Evolutionary conservation across 768 basidiomycete species (phyloP).

Genomic region (Cantharellus anzutake): DNA sequence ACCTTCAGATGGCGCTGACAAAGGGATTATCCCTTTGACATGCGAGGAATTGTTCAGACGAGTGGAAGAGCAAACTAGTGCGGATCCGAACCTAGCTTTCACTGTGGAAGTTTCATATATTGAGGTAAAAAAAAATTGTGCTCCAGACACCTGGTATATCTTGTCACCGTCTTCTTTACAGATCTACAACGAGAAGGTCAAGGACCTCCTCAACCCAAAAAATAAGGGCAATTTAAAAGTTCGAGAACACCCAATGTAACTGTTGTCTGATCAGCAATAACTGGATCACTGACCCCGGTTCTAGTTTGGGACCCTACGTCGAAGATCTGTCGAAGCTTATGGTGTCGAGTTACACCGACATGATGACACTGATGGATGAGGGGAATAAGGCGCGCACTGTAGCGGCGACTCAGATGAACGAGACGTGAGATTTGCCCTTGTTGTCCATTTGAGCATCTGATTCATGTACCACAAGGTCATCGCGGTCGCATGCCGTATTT

Average conservation of each 20-base stretch:
- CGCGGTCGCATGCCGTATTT: constrained; percentile 95
- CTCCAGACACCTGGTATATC: not conserved
- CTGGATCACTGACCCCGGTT: not conserved
- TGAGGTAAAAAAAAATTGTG: constrained; percentile 32
- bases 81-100: constrained; percentile 54
- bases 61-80: constrained; percentile 41
- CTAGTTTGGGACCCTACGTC: constrained; percentile 77
- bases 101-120: constrained; percentile 98
- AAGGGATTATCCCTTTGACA: constrained; percentile 93
- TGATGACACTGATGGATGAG: constrained; percentile 99
- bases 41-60: constrained; percentile 84
- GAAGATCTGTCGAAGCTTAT: constrained; percentile 90
- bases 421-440: constrained; percentile 40
- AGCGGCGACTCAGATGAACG: constrained; percentile 99
- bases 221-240: constrained; percentile 92
- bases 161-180: constrained; percentile 14
- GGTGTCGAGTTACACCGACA: constrained; percentile 81
- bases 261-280: not conserved
- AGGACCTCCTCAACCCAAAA: constrained; percentile 92
- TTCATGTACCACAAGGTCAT: constrained; percentile 35
- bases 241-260: constrained; percentile 79
- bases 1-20: constrained; percentile 67
- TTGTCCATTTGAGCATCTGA: not conserved
- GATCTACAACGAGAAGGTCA: constrained; percentile 97
- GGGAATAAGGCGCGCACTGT: constrained; percentile 98